Evolutionary conservation across 108 stramenopile species (phyloP).

Genomic region (Nitzschia sp.): DNA sequence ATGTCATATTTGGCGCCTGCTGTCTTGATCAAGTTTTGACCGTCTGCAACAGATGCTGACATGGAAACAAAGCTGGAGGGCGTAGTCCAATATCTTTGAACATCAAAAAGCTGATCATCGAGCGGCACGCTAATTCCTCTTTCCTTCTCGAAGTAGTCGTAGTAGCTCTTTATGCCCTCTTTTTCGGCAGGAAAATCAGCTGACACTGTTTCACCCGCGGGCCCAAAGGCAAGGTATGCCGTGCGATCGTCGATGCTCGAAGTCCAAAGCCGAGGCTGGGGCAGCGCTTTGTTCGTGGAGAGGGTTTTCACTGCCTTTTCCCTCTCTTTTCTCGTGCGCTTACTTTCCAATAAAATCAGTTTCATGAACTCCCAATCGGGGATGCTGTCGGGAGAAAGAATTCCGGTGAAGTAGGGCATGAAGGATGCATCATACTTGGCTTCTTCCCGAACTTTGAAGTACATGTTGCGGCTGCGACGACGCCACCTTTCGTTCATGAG

Average conservation of each 20-base stretch:
- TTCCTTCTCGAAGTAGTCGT: constrained; percentile 39
- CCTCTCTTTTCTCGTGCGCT: constrained; percentile 34
- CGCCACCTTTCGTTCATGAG: constrained; percentile 58
- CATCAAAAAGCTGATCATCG: constrained; percentile 33
- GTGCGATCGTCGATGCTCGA: constrained; percentile 29
- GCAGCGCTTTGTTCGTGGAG: not conserved
- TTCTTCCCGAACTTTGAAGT: constrained; percentile 27
- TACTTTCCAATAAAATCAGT: constrained; percentile 32
- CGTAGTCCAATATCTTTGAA: constrained; percentile 37
- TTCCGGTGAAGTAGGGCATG: constrained; percentile 42
- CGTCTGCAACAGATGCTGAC: not conserved
- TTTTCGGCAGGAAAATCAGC: constrained; percentile 30
- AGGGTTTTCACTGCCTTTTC: constrained; percentile 15
- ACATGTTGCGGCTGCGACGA: constrained; percentile 20
- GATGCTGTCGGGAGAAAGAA: constrained; percentile 20
- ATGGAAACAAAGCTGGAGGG: constrained; percentile 25
- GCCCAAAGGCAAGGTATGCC: constrained; percentile 45
- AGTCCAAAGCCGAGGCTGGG: constrained; percentile 39
- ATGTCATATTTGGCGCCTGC: not conserved
- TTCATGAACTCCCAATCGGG: constrained; percentile 51
- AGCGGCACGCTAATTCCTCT: constrained; percentile 15
- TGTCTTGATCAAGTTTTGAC: not conserved
- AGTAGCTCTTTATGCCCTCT: constrained; percentile 34
- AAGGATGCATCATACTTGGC: constrained; percentile 15
- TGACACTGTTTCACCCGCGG: constrained; percentile 26